phyloP scores from a whole-genome alignment of 148 eudicot species.

The Chenopodium suecicum region DNA sequence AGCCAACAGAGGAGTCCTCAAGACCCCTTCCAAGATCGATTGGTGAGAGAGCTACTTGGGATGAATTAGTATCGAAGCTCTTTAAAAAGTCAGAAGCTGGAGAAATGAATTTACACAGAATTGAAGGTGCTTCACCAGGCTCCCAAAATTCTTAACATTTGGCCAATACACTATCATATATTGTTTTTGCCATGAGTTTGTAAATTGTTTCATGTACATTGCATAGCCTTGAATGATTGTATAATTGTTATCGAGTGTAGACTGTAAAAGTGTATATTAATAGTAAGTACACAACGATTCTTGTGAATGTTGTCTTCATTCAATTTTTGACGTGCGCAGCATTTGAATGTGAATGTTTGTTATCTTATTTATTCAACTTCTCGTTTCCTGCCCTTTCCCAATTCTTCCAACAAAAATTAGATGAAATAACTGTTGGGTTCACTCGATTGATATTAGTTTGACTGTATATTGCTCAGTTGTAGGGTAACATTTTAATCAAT shows the following conservation, averaged over 20 bases:
- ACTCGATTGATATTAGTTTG: too few species aligned
- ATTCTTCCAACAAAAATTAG: too few species aligned
- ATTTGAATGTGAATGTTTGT: not conserved
- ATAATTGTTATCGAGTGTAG: not conserved
- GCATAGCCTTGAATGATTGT: not conserved
- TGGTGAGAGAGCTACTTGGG: slow-evolving; percentile 52
- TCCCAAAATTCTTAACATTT: not conserved
- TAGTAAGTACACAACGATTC: not conserved
- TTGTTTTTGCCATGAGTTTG: slow-evolving; percentile 2
- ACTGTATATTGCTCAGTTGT: too few species aligned
- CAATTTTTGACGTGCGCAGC: not conserved
- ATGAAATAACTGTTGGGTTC: too few species aligned
- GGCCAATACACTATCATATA: not conserved
- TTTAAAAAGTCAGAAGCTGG: slow-evolving; percentile 42
- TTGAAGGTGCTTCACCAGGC: slow-evolving; percentile 16
- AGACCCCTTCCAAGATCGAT: slow-evolving; percentile 14
- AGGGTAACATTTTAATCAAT: too few species aligned
- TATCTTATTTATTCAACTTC: too few species aligned
- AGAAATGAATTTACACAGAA: slow-evolving; percentile 25
- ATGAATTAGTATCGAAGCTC: slow-evolving; percentile 57
- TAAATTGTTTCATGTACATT: slow-evolving; percentile 20
- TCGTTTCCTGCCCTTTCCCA: too few species aligned
- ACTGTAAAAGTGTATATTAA: slow-evolving; percentile 5
- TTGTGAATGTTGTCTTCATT: not conserved
- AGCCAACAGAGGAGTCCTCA: slow-evolving; percentile 20